phyloP scores from a whole-genome alignment of 768 basidiomycete genomes.

The Kondoa subrosea region DNA sequence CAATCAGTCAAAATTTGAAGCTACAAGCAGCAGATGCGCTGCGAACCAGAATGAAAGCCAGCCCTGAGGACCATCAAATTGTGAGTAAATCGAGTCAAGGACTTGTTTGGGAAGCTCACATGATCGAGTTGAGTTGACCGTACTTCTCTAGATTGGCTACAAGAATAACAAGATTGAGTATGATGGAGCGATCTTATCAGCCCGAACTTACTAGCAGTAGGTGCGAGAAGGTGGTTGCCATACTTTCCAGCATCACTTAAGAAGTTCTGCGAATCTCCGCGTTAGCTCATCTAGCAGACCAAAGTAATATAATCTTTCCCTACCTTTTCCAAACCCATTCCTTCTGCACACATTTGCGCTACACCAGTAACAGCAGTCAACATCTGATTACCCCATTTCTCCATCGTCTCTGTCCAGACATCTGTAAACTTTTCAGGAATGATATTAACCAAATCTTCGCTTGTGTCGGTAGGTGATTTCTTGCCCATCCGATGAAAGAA shows the following conservation, averaged over 20 bases:
- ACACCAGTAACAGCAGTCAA: conserved; percentile 68
- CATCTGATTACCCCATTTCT: conserved; percentile 76
- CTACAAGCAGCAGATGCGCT: neutral
- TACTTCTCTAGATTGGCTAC: conserved; percentile 57
- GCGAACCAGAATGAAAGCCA: conserved; percentile 56
- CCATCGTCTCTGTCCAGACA: conserved; percentile 57
- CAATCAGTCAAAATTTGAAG: neutral
- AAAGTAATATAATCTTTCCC: neutral
- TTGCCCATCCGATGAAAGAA: conserved; percentile 11
- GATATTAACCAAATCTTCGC: conserved; percentile 43
- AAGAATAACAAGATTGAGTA: too few species aligned
- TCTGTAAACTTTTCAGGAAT: conserved; percentile 49
- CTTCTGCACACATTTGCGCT: conserved; percentile 73
- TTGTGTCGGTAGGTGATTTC: neutral
- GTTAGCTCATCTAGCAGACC: neutral
- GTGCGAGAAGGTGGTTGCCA: conserved; percentile 83
- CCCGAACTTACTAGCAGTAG: conserved; percentile 48
- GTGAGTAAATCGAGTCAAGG: too few species aligned
- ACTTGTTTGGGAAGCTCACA: too few species aligned
- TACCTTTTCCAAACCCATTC: conserved; percentile 53
- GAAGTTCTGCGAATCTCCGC: conserved; percentile 18
- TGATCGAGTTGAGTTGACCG: conserved; percentile 58
- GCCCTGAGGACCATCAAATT: too few species aligned
- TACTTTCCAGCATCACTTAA: conserved; percentile 69
- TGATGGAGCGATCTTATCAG: too few species aligned